Conservation (phyloP, 192 early-diverging fungal species). For the Coemansia sp. region DNA sequence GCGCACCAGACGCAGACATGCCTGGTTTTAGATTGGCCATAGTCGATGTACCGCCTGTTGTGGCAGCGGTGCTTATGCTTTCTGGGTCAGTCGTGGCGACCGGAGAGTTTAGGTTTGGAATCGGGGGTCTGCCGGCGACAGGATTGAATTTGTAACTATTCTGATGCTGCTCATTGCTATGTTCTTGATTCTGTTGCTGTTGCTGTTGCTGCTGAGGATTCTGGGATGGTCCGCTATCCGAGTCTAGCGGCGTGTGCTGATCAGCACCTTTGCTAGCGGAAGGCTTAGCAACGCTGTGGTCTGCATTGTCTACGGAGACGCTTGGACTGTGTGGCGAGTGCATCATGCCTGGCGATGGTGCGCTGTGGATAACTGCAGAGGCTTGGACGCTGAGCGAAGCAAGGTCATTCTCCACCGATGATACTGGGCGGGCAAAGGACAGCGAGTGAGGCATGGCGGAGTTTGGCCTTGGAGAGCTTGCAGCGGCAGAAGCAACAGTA, state of each 20-base stretch:
- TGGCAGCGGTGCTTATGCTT: conserved; percentile 1
- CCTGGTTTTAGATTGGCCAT: background rate
- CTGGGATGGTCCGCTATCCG: conserved; percentile 7
- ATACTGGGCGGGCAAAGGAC: conserved; percentile 29
- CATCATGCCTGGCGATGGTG: background rate
- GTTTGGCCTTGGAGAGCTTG: background rate
- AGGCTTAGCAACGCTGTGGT: conserved; percentile 12
- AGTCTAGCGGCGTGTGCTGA: background rate
- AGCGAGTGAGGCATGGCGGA: conserved; percentile 11
- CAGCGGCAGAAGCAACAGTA: background rate
- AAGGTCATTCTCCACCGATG: conserved; percentile 22
- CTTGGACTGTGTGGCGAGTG: conserved; percentile 1
- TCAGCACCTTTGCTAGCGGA: conserved; percentile 1
- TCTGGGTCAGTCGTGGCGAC: background rate
- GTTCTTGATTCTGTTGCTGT: conserved; percentile 6
- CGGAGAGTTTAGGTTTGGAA: conserved; percentile 23
- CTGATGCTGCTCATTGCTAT: background rate
- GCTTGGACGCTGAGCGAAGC: conserved; percentile 7
- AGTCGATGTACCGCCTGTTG: conserved; percentile 6
- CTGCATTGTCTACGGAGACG: conserved; percentile 10
- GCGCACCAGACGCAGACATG: background rate
- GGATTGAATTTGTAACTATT: conserved; percentile 37
- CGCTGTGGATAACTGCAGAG: background rate
- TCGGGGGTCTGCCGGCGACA: conserved; percentile 39
- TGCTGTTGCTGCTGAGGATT: conserved; percentile 9